Base-by-base conservation (phyloP, 2,329 filamentous ascomycete species). In the Fusarium napiforme region DNA sequence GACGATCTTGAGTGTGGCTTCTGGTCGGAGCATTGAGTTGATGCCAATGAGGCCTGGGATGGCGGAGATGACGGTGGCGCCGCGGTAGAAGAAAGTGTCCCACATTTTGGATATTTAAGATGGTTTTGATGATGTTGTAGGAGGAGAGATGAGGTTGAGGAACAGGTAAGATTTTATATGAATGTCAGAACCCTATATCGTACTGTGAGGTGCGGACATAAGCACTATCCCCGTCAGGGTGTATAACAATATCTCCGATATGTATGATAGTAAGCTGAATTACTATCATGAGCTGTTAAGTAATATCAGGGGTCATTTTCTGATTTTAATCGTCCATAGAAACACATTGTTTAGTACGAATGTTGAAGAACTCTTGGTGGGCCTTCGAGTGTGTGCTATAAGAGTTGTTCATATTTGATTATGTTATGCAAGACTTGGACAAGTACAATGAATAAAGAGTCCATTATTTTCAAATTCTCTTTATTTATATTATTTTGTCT, bases 1-100 rank as follows among this genome's bases (percentile, higher is more conserved):
- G 28, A 71, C 40, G 7, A 49, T 21, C 9, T 37, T 59, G 12
- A 77, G 40, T 8, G 62, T 49, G 16, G 57, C 60, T 42, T 66
- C 75, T 4, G 75, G 75, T 9, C 45, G 26, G 7, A 75, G 9
- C n/a, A 78, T 42, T 4, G 69, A 40, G 12, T 63, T 67, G 14
- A 76, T 19, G 16, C 74, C 76, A n/a, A 75, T 60, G 32, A 73
- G 28, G 16, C 53, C 62, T 1, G 76, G 74, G 9, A 78, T 12
- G 3, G 73, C 30, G 5, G 69, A 66, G 19, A 71, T 19, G 39
- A 36, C 64, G 9, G 76, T 28, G n/a, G 64, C 36, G 30, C 69
- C 72, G 30, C 67, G 60, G 23, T 72, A 69, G 36, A 75, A 50
- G 49, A 72, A 64, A 0, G 69, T 65, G 19, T 68, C 55, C 60